A percentile compares a stretch with the other conserved stretches of the same genome.
phyloP scores from a whole-genome alignment of 148 eudicot genomes.

The Heliosperma pusillum region DNA sequence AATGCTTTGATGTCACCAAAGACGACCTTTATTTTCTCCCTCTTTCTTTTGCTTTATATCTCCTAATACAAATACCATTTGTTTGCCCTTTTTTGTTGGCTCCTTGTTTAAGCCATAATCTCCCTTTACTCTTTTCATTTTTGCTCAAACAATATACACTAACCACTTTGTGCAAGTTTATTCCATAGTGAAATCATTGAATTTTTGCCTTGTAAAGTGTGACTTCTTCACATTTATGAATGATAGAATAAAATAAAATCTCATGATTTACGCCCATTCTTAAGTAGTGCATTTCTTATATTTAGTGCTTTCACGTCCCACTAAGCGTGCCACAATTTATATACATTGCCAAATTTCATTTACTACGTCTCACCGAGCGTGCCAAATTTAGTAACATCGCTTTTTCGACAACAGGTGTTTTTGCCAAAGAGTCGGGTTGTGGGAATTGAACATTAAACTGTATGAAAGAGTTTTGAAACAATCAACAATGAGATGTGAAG shows the following conservation, averaged over 20 bases:
- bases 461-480: conserved; percentile 66
- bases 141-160: no score
- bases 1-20: neutral
- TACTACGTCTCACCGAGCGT: neutral
- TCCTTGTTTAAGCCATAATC: no score
- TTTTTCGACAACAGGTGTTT: neutral
- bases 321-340: neutral
- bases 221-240: neutral
- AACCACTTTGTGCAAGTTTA: no score
- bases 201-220: neutral
- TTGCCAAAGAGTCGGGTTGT: conserved; percentile 7
- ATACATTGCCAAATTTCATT: neutral
- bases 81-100: no score
- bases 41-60: neutral
- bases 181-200: neutral
- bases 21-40: neutral
- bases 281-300: neutral
- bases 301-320: neutral
- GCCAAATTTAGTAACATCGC: conserved; percentile 1
- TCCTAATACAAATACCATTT: neutral
- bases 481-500: conserved; percentile 86
- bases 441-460: conserved; percentile 18
- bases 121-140: no score
- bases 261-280: neutral
- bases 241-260: neutral